These are phyloP conservation scores for Zizania palustris DNA, from an alignment of 202 grass and related monocot species.

Conservation along the genomic window DNA sequence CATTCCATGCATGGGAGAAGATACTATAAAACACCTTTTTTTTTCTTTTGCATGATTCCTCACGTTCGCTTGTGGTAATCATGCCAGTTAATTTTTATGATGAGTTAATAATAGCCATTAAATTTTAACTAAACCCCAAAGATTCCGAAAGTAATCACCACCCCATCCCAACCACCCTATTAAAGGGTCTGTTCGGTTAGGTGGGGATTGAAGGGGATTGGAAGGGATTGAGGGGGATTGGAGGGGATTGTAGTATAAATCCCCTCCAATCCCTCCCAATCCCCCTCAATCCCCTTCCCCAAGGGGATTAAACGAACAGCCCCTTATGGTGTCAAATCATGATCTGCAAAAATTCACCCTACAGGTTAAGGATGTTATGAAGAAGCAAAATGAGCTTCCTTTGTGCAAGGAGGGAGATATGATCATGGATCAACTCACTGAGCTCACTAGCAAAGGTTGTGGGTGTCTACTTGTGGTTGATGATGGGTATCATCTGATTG, in stretches of 20 bases:
- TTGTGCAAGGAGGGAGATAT: conserved; percentile 89
- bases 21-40: neutral
- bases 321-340: conserved; percentile 24
- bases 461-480: conserved; percentile 96
- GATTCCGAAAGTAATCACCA: neutral
- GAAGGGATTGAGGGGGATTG: too few relatives aligned
- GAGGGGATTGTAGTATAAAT: too few relatives aligned
- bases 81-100: neutral
- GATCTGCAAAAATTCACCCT: conserved; percentile 24
- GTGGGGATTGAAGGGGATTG: too few relatives aligned
- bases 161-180: neutral
- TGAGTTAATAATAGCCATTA: neutral
- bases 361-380: conserved; percentile 99
- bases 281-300: too few relatives aligned
- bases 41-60: neutral
- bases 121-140: neutral
- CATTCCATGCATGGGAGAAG: neutral
- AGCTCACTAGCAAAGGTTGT: conserved; percentile 96
- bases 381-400: conserved; percentile 94
- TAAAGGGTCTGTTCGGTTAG: too few relatives aligned
- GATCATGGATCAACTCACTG: conserved; percentile 98
- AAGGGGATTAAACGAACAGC: too few relatives aligned
- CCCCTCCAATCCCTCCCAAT: too few relatives aligned
- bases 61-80: neutral
- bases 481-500: conserved; percentile 76